A percentile compares a stretch with the other conserved stretches of the same genome.
These are phyloP conservation scores for Agastache rugosa DNA, from an alignment of 257 asterid species.

Conservation along the genomic window DNA sequence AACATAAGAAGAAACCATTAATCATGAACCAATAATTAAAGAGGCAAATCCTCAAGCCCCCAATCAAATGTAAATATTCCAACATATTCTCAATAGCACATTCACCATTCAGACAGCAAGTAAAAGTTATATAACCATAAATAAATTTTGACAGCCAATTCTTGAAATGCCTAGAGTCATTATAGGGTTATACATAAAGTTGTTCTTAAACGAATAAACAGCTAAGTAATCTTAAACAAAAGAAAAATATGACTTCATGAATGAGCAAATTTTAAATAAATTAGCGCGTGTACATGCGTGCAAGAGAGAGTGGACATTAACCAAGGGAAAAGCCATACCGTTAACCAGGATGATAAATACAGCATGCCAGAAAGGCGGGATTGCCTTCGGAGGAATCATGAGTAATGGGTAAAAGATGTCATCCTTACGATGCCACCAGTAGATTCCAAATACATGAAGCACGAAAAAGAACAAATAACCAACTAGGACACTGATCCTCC, in stretches of 20 bases:
- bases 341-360: conserved; percentile 75
- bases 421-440: conserved; percentile 82
- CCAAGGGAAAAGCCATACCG: conserved; percentile 51
- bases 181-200: neutral
- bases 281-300: neutral
- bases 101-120: conserved; percentile 10
- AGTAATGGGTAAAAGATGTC: conserved; percentile 70
- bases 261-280: conserved; percentile 19
- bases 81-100: conserved; percentile 2
- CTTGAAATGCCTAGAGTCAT: conserved; percentile 18
- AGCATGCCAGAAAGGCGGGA: conserved; percentile 97
- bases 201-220: neutral
- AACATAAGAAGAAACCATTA: conserved; percentile 7
- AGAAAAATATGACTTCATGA: conserved; percentile 23
- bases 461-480: conserved; percentile 59
- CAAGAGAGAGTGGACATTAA: conserved; percentile 24
- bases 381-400: conserved; percentile 82
- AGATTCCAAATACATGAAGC: conserved; percentile 72
- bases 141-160: conserved; percentile 19
- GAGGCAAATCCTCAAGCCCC: conserved; percentile 24
- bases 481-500: conserved; percentile 67
- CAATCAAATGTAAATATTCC: conserved; percentile 3
- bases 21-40: neutral
- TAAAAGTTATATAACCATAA: conserved; percentile 6
- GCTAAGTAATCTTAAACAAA: neutral